Conservation (phyloP, 192 early-diverging fungal genomes). For the Thamnidium elegans region DNA sequence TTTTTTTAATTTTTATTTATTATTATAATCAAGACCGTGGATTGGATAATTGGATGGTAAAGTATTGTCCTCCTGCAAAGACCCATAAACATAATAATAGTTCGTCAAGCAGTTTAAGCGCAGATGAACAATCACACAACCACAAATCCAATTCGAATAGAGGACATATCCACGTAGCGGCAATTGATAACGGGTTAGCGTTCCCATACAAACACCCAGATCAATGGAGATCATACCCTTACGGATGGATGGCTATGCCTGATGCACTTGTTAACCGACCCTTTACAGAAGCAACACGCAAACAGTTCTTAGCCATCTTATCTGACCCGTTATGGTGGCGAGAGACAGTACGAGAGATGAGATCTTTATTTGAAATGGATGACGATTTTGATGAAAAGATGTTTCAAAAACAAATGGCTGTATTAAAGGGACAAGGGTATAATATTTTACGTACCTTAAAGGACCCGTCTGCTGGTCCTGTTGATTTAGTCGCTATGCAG, state of each 20-base stretch:
- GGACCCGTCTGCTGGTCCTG: constrained; percentile 48
- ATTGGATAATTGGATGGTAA: constrained; percentile 86
- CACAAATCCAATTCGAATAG: not conserved
- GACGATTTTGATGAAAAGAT: constrained; percentile 76
- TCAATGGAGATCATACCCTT: constrained; percentile 84
- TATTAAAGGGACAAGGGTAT: constrained; percentile 83
- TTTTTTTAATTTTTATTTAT: not conserved
- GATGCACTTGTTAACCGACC: constrained; percentile 54
- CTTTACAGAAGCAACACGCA: constrained; percentile 69
- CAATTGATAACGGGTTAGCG: constrained; percentile 93
- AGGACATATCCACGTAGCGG: constrained; percentile 69
- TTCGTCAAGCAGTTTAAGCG: constrained; percentile 20
- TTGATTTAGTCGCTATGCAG: constrained; percentile 48
- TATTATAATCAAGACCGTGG: constrained; percentile 58
- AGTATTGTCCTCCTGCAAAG: constrained; percentile 43
- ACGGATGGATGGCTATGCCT: constrained; percentile 83
- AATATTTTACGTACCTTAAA: constrained; percentile 75
- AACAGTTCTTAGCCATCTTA: constrained; percentile 64
- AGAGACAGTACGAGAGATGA: constrained; percentile 65
- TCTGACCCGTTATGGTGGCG: constrained; percentile 77
- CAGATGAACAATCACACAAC: not conserved
- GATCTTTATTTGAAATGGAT: constrained; percentile 66
- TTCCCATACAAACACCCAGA: constrained; percentile 94
- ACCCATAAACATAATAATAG: constrained; percentile 10
- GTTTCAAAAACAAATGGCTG: constrained; percentile 78